A percentile compares a stretch with the other conserved stretches of the same genome.
Evolutionary conservation across 1,284 basidiomycete genomes (phyloP).

Genomic region (Ustilago cynodontis): DNA sequence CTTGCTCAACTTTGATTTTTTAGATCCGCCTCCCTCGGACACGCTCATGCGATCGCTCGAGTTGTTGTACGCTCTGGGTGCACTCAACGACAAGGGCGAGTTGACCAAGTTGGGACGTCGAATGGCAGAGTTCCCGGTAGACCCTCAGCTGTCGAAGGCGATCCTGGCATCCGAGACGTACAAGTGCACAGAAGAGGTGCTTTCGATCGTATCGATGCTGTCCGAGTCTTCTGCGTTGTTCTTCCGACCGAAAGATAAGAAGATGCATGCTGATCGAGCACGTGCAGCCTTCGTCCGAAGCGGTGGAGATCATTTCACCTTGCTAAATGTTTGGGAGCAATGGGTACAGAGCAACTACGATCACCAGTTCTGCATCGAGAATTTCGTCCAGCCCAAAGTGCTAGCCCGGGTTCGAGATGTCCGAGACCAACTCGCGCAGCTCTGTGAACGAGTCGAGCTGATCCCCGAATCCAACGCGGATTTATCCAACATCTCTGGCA

Average conservation of each 20-base stretch:
- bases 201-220: slow-evolving; percentile 98
- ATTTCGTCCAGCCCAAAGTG: slow-evolving; percentile 97
- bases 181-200: slow-evolving; percentile 94
- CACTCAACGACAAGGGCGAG: slow-evolving; percentile 94
- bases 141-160: slow-evolving; percentile 95
- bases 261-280: slow-evolving; percentile 80
- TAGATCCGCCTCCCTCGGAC: slow-evolving; percentile 84
- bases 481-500: slow-evolving; percentile 86
- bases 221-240: slow-evolving; percentile 94
- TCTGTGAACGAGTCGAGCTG: slow-evolving; percentile 97
- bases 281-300: slow-evolving; percentile 90
- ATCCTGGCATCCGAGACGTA: slow-evolving; percentile 96
- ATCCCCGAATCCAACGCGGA: slow-evolving; percentile 88
- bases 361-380: slow-evolving; percentile 72
- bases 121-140: slow-evolving; percentile 99
- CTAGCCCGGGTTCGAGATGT: slow-evolving; percentile 94
- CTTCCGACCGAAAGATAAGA: slow-evolving; percentile 91
- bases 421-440: slow-evolving; percentile 87
- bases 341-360: slow-evolving; percentile 98
- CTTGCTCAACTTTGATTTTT: slow-evolving; percentile 76
- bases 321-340: slow-evolving; percentile 97
- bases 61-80: slow-evolving; percentile 92
- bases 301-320: slow-evolving; percentile 97
- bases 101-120: slow-evolving; percentile 93
- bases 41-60: slow-evolving; percentile 97